phyloP scores from a whole-genome alignment of 805 yeast genomes.

The Saturnispora zaruensis region DNA sequence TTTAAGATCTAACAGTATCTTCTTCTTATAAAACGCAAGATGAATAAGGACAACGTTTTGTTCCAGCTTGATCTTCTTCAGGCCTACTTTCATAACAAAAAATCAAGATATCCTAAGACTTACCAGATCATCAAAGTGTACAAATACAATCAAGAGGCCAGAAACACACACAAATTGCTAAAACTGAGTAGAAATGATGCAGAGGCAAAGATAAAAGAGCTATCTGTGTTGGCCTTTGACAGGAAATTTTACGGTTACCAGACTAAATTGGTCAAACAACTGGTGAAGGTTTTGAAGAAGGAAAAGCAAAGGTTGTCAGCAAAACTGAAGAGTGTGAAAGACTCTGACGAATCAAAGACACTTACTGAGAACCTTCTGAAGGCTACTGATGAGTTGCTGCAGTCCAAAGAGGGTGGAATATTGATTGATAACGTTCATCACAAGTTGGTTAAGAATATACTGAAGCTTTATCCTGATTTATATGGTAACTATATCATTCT shows the following conservation, averaged over 20 bases:
- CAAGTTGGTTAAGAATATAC: slow-evolving; percentile 17
- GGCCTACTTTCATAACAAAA: slow-evolving; percentile 35
- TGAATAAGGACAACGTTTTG: slow-evolving; percentile 31
- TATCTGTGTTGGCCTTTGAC: slow-evolving; percentile 38
- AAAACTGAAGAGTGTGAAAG: not conserved
- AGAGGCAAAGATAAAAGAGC: slow-evolving; percentile 32
- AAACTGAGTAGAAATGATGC: slow-evolving; percentile 35
- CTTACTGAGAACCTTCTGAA: not conserved
- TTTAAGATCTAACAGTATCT: not conserved
- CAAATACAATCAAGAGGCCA: slow-evolving; percentile 15
- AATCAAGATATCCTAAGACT: slow-evolving; percentile 45
- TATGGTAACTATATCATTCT: slow-evolving; percentile 20
- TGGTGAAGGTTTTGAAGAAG: slow-evolving; percentile 31
- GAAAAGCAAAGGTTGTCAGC: slow-evolving; percentile 8
- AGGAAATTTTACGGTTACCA: slow-evolving; percentile 36
- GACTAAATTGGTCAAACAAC: slow-evolving; percentile 31
- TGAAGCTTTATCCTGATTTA: slow-evolving; percentile 10
- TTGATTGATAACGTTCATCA: slow-evolving; percentile 11
- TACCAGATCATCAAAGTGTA: slow-evolving; percentile 38
- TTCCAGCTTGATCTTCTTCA: slow-evolving; percentile 55
- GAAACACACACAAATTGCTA: slow-evolving; percentile 31
- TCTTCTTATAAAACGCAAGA: not conserved
- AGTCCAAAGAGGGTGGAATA: not conserved
- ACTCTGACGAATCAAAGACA: not conserved
- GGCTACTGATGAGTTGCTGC: slow-evolving; percentile 6